Percentiles rank a stretch among this genome's conserved stretches.
These are phyloP conservation scores for Arthrobotrys musiformis DNA, from an alignment of 2,329 filamentous ascomycete species.

Conservation along the genomic window DNA sequence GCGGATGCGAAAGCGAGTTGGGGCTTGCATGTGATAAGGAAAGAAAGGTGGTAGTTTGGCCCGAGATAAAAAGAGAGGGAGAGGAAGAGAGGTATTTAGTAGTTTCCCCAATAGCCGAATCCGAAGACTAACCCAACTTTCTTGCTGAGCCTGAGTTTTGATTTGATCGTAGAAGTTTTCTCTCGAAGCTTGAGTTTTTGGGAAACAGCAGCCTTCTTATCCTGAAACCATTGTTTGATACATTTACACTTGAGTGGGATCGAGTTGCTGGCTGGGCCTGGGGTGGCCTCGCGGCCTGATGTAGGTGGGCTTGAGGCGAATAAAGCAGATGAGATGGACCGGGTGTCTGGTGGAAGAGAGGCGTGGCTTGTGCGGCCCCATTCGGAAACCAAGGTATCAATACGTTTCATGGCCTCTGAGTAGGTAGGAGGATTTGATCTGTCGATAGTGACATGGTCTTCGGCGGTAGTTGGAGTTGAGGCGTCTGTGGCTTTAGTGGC, in stretches of 20 bases:
- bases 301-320: too few species aligned
- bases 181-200: neutral
- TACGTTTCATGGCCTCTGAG: neutral
- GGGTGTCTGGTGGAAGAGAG: neutral
- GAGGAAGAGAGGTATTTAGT: neutral
- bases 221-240: neutral
- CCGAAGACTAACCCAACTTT: constrained; percentile 26
- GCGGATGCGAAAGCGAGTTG: too few species aligned
- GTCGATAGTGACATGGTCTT: neutral
- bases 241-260: neutral
- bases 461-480: neutral
- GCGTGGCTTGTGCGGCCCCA: neutral
- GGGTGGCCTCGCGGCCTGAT: too few species aligned
- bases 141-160: constrained; percentile 8
- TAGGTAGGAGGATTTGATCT: neutral
- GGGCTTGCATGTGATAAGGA: too few species aligned
- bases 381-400: neutral
- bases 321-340: too few species aligned
- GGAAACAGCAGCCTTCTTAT: neutral
- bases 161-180: constrained; percentile 1
- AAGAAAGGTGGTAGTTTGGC: neutral
- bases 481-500: neutral
- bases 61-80: neutral
- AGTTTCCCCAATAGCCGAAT: constrained; percentile 36
- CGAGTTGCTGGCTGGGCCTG: neutral